Conservation (phyloP, 768 basidiomycete species). For the Rickenella mellea region DNA sequence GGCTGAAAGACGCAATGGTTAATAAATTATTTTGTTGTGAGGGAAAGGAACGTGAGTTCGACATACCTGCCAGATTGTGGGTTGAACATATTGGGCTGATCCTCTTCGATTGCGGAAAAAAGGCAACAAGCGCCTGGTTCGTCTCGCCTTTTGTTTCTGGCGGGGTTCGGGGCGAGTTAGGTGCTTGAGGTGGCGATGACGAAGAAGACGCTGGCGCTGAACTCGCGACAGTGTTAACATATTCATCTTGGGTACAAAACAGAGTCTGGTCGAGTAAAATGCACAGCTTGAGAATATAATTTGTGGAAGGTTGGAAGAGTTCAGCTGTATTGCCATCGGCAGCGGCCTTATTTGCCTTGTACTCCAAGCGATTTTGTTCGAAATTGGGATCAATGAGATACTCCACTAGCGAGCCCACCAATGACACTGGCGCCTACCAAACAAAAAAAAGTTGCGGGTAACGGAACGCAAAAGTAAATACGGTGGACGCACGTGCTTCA, state of each 20-base stretch:
- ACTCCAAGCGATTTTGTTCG: conserved; percentile 89
- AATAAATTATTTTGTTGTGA: not conserved
- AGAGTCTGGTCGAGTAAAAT: not conserved
- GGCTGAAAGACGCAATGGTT: conserved; percentile 23
- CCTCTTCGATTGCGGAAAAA: conserved; percentile 80
- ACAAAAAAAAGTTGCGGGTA: conserved; percentile 1
- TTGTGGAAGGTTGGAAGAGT: conserved; percentile 8
- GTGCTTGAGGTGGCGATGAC: conserved; percentile 15
- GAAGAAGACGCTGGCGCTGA: conserved; percentile 15
- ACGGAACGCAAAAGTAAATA: not conserved
- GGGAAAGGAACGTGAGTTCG: conserved; percentile 4
- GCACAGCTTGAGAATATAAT: conserved; percentile 10
- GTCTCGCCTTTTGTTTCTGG: conserved; percentile 20
- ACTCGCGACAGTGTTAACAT: no score
- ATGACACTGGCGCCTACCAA: conserved; percentile 78
- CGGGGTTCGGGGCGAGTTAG: not conserved
- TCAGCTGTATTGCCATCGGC: conserved; percentile 35
- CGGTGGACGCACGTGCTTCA: conserved; percentile 67
- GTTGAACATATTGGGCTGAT: conserved; percentile 65
- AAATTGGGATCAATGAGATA: conserved; percentile 96
- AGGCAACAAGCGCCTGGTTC: conserved; percentile 59
- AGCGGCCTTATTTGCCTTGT: conserved; percentile 70
- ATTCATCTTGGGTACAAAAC: not conserved
- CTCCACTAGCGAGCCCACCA: conserved; percentile 90
- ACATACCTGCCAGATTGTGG: conserved; percentile 49